phyloP scores from a whole-genome alignment of 306 rosid genomes.

The Castanea crenata region DNA sequence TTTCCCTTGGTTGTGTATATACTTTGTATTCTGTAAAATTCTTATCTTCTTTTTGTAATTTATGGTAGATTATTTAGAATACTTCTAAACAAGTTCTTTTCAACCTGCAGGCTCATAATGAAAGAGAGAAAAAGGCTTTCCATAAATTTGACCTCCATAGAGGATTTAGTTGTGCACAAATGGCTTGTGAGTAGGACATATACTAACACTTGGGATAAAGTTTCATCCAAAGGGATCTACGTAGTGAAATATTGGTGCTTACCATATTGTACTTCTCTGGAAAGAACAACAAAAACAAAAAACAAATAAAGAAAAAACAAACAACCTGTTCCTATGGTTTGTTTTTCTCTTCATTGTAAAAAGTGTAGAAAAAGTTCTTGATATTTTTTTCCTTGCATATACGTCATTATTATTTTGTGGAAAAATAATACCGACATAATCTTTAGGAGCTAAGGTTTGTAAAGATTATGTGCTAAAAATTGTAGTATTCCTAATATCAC shows the following conservation, averaged over 20 bases:
- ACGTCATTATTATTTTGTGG: background rate
- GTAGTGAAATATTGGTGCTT: background rate
- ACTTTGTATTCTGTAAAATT: background rate
- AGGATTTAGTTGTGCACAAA: too few species aligned
- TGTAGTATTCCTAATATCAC: background rate
- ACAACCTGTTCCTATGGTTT: background rate
- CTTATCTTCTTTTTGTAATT: background rate
- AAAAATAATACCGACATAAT: too few species aligned
- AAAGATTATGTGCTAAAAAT: too few species aligned
- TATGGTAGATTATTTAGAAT: background rate
- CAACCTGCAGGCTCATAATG: background rate
- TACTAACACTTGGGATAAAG: background rate
- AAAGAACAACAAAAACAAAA: too few species aligned
- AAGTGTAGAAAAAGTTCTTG: background rate
- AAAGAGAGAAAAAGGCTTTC: background rate
- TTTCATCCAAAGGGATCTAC: background rate
- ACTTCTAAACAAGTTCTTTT: background rate
- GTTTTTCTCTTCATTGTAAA: background rate
- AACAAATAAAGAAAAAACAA: background rate
- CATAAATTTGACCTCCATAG: background rate
- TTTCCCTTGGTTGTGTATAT: slow-evolving; percentile 1
- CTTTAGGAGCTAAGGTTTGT: background rate
- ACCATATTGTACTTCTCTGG: background rate
- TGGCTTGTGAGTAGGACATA: slow-evolving; percentile 3
- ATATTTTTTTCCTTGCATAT: background rate